phyloP scores from a whole-genome alignment of 2,329 filamentous ascomycete species.

The Niveomyces coronatus region DNA sequence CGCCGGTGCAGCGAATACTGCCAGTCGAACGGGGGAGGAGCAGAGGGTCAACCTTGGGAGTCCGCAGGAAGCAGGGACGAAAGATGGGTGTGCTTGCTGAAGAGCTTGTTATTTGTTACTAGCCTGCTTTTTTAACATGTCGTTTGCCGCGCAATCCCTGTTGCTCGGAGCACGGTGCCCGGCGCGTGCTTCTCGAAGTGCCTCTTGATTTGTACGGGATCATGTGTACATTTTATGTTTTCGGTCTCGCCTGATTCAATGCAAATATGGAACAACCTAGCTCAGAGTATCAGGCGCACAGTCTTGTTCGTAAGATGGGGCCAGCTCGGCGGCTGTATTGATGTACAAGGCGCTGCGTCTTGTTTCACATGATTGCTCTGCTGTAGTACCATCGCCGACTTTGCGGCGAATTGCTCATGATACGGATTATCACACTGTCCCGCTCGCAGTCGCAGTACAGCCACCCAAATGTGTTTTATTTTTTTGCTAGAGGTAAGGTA shows the following conservation, averaged over 20 bases:
- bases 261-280: constrained; percentile 7
- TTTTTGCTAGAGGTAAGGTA: too few relatives aligned
- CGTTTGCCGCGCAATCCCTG: constrained; percentile 4
- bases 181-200: constrained; percentile 7
- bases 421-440: too few relatives aligned
- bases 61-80: constrained; percentile 61
- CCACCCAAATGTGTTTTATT: too few relatives aligned
- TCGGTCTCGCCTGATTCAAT: constrained; percentile 3
- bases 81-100: constrained; percentile 86
- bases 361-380: too few relatives aligned
- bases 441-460: too few relatives aligned
- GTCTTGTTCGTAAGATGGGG: too few relatives aligned
- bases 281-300: background rate
- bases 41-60: constrained; percentile 75
- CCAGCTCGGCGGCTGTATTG: too few relatives aligned
- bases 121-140: constrained; percentile 7
- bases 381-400: too few relatives aligned
- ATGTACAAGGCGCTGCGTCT: too few relatives aligned
- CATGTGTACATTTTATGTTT: constrained; percentile 9
- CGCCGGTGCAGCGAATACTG: constrained; percentile 50
- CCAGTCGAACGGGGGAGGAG: constrained; percentile 52
- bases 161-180: constrained; percentile 7
- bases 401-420: too few relatives aligned
- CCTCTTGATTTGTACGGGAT: constrained; percentile 8
- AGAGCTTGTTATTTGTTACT: constrained; percentile 3